Percentiles rank a stretch among this genome's conserved stretches.
Conservation (phyloP, 1,139 yeast genomes). For the Protomyces macrosporus region DNA sequence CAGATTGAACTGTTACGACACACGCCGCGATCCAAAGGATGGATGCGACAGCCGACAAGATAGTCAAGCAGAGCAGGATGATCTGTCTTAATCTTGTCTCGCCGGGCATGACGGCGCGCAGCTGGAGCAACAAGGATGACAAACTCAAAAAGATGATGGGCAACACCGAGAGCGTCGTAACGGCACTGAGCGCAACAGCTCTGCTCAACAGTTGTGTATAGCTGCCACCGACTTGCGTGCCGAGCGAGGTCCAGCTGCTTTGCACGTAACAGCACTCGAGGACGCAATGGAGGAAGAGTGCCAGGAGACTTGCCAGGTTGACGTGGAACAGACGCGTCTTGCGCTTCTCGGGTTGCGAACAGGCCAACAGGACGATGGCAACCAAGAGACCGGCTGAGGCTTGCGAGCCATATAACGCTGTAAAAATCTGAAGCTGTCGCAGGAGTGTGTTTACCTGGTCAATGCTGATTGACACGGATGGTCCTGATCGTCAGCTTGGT, state of each 20-base stretch:
- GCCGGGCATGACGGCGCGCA: background rate
- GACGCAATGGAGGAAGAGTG: background rate
- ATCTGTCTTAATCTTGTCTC: background rate
- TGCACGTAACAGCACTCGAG: background rate
- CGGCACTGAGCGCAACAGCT: background rate
- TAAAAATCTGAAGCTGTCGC: background rate
- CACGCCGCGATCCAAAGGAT: background rate
- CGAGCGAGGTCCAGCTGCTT: background rate
- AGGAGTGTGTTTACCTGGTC: background rate
- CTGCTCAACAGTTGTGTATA: background rate
- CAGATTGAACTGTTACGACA: background rate
- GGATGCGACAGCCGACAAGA: background rate
- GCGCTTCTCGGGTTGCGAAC: background rate
- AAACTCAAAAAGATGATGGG: background rate
- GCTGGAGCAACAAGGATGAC: background rate
- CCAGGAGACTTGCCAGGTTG: background rate
- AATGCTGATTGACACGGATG: background rate
- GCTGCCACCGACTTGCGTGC: background rate
- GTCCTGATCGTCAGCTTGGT: background rate
- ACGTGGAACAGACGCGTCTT: background rate
- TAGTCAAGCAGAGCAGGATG: background rate
- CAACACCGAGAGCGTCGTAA: background rate
- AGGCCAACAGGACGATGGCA: background rate
- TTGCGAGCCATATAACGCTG: background rate
- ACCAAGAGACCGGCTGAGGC: background rate